These are phyloP conservation scores for Aspergillus nomiae DNA, from an alignment of 2,329 filamentous ascomycete genomes.

Conservation along the genomic window DNA sequence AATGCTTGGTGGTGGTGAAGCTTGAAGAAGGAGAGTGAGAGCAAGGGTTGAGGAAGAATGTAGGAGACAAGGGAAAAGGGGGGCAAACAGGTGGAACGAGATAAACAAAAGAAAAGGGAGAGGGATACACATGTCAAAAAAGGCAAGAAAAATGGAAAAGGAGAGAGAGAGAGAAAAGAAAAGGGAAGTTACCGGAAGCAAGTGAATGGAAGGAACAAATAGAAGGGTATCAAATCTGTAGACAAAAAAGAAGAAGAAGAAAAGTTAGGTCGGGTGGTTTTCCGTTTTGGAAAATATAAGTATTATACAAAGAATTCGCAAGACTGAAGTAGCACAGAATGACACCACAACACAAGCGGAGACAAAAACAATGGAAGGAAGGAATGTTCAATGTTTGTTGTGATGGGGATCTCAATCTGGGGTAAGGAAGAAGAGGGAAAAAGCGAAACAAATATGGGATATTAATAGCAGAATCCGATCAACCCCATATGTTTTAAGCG, in stretches of 20 bases:
- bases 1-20: not conserved
- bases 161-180: not conserved
- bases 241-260: not conserved
- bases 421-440: slow-evolving; percentile 13
- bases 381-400: slow-evolving; percentile 5
- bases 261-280: not conserved
- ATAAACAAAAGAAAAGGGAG: not conserved
- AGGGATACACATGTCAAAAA: slow-evolving; percentile 3
- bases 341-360: not conserved
- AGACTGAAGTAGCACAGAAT: not conserved
- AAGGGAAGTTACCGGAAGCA: slow-evolving; percentile 1
- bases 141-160: not conserved
- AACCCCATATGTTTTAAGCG: not conserved
- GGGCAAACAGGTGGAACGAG: not conserved
- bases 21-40: not conserved
- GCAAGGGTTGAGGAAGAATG: not conserved
- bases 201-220: not conserved
- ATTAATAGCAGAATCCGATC: not conserved
- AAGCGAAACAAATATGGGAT: slow-evolving; percentile 2
- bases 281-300: not conserved
- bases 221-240: not conserved
- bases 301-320: not conserved
- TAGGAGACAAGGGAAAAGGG: slow-evolving; percentile 1
- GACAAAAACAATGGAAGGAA: not conserved
- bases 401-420: slow-evolving; percentile 13